Evolutionary conservation across 2,329 filamentous ascomycete genomes (phyloP), one percentile per base, ranked within the genome.

Genomic region (Graphilbum fragrans): DNA sequence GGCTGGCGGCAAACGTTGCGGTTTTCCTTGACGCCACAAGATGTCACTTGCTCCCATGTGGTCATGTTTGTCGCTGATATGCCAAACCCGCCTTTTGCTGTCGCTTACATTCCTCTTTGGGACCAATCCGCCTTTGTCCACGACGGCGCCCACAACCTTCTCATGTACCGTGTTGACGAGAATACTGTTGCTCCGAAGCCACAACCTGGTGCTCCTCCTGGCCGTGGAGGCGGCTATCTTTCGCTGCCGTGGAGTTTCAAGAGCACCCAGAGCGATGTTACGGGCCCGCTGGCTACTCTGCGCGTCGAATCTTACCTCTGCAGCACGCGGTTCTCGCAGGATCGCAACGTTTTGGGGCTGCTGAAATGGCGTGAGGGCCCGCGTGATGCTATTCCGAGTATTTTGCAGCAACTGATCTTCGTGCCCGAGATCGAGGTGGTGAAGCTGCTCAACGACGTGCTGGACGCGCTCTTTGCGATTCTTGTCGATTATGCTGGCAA

Each of bases 371-470:
- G 78, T 54, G 82, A 90, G 12, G 71, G 80, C 33, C 69, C 80
- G 0, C 72, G 79, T 36, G 77, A 80, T 22, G 78, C 88, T 29
- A 69, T 96, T 2, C 69, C 84, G 1, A 70, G 77, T 20, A 66
- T 94, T 1, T 64, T 98, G 34, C 82, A 83, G 55, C 80, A 88
- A 50, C 75, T 96, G 38, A 80, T 88, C 18, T 96, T 96, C 50
- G 88, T 98, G 1, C 85, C 92, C 0, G 92, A 98, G 57, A 94
- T 96, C 42, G 93, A 98, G 61, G 85, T 98, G 27, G 92, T 98
- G 47, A 98, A 96, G 64, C 72, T 96, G 34, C 66, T 96, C 8
- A 82, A 76, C 47, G 83, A 94, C 52, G 87, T 96, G 1, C 81
- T 98, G 41, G 86, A 94, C 58, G 78, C 86, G 0, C 73, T 98